A percentile compares a stretch with the other conserved stretches of the same genome.
These are phyloP conservation scores for Ceratocystis harringtonii DNA, from an alignment of 2,329 filamentous ascomycete genomes.

Conservation along the genomic window DNA sequence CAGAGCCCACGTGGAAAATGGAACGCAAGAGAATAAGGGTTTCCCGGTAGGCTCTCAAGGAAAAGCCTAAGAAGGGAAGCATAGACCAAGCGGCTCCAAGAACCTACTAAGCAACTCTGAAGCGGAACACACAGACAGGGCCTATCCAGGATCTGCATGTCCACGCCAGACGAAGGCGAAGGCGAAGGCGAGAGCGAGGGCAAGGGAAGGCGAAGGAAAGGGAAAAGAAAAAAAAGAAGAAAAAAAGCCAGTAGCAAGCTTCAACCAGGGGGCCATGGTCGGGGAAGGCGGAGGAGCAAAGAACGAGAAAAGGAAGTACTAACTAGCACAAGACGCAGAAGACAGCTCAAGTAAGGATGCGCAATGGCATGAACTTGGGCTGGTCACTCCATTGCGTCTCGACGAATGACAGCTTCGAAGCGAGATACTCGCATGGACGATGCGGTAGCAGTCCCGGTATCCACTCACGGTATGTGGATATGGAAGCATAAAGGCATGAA, in stretches of 20 bases:
- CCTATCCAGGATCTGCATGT: not conserved
- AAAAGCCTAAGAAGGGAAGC: not conserved
- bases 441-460: too few relatives aligned
- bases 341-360: not conserved
- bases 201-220: not conserved
- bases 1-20: not conserved
- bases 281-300: slow-evolving; percentile 1
- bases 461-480: too few relatives aligned
- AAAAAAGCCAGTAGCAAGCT: not conserved
- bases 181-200: not conserved
- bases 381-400: not conserved
- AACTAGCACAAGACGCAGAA: not conserved
- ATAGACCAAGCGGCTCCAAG: not conserved
- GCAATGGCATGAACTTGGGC: not conserved
- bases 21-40: not conserved
- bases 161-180: too few relatives aligned
- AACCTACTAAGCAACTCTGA: not conserved
- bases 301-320: not conserved
- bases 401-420: not conserved
- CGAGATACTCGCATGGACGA: too few relatives aligned
- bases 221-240: not conserved
- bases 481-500: too few relatives aligned
- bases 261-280: not conserved
- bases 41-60: not conserved
- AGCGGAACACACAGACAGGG: not conserved